Evolutionary conservation across 495 filamentous ascomycete species (phyloP).

Genomic region (Emericellopsis terricola): DNA sequence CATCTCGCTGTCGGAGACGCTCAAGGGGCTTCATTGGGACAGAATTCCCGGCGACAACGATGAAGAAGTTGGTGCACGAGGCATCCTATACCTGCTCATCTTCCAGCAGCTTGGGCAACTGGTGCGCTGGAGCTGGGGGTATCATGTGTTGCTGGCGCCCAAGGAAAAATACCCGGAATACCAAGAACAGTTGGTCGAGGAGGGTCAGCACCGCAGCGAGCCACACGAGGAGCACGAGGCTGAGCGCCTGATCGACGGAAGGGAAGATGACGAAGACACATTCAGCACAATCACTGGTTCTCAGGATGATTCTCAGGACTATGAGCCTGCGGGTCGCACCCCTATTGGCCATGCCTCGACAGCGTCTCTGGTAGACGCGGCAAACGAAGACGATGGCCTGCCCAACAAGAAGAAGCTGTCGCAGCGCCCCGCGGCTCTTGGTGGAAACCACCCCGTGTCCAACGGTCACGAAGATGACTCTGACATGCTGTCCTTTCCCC

Average conservation of each 20-base stretch:
- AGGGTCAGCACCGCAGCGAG: slow-evolving; percentile 52
- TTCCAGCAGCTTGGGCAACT: slow-evolving; percentile 96
- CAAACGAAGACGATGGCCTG: slow-evolving; percentile 16
- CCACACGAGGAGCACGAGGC: slow-evolving; percentile 19
- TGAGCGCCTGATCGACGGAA: slow-evolving; percentile 11
- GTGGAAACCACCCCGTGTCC: background rate
- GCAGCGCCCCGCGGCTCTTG: too few relatives aligned
- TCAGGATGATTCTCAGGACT: slow-evolving; percentile 22
- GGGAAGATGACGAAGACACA: slow-evolving; percentile 5
- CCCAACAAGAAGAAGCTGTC: slow-evolving; percentile 10
- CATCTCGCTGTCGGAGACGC: slow-evolving; percentile 77
- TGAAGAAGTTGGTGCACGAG: slow-evolving; percentile 80
- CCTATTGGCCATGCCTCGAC: slow-evolving; percentile 20
- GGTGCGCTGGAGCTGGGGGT: slow-evolving; percentile 96
- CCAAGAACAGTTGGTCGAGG: slow-evolving; percentile 36
- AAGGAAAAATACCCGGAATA: slow-evolving; percentile 50
- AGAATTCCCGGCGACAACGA: slow-evolving; percentile 82
- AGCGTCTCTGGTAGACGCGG: slow-evolving; percentile 21
- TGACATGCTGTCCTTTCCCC: slow-evolving; percentile 26
- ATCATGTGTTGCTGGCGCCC: slow-evolving; percentile 75
- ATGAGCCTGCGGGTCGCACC: slow-evolving; percentile 28
- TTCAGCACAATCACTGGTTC: slow-evolving; percentile 5
- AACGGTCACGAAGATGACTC: slow-evolving; percentile 7
- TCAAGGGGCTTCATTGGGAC: slow-evolving; percentile 86
- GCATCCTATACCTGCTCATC: slow-evolving; percentile 88